Base-by-base conservation (phyloP, 176 grass and related monocot genomes). In the Oryza australiensis region DNA sequence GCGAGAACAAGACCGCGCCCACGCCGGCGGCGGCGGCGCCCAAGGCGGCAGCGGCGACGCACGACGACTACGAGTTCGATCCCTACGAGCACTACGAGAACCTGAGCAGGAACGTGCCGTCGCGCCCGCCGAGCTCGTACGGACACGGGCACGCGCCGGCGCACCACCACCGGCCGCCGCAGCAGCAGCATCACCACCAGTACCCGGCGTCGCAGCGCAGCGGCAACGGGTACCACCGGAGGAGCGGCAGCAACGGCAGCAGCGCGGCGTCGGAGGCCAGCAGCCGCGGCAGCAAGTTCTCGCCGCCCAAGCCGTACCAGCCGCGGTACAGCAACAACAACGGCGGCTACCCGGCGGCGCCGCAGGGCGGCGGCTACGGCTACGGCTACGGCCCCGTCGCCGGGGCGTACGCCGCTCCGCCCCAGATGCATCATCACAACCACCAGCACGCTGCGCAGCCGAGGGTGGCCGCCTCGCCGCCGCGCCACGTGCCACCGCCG, bases 251-350 rank as follows among this genome's bases (percentile, higher is more conserved):
- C 83, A 78, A 74, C 9, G 46, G 83, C 67, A 90, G 84, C 84
- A 79, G 26, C 38, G 84, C 74, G 1, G 79, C 62, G 23, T 86
- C 88, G 0, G 79, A 86, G 83, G 28, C 64, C 59, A 83, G 83
- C 73, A 86, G 88, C 68, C 83, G 88, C 46, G 88, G 35, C 79
- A 90, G 84, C 79, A 86, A 83, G 74, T 90, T 86, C 79, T 86
- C 84, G 29, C 88, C 88, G 68, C 88, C 88, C 23, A 77, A 32
- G 79, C 62, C 83, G 30, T 86, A 90, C 79, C 84, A 86, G 79
- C 84, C 88, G 23, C 12, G 80, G 2, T 89, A 89, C 88, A 12
- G 15, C 48, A 55, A 3, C 73, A 77, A 0, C 73, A 67, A 16
- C 27, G 3, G 11, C 68, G 26, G 22, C 43, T 1, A 30, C 28